phyloP scores from a whole-genome alignment of 805 yeast species.

The Debaryomyces tyrocola region DNA sequence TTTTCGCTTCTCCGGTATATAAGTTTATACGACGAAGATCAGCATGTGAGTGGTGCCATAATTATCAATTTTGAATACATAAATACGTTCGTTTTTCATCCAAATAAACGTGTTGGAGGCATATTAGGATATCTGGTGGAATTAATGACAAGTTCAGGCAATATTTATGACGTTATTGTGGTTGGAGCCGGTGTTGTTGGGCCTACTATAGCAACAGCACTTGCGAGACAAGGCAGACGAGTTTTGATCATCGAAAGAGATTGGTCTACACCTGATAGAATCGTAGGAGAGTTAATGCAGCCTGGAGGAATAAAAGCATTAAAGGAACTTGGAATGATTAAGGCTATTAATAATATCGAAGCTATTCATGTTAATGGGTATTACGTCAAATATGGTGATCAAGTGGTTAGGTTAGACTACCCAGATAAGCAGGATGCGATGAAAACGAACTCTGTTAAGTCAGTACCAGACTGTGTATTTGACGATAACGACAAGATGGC shows the following conservation, averaged over 20 bases:
- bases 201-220: conserved; percentile 84
- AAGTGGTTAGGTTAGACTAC: conserved; percentile 63
- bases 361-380: conserved; percentile 82
- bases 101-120: no score
- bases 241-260: conserved; percentile 84
- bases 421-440: conserved; percentile 56
- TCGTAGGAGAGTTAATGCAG: conserved; percentile 95
- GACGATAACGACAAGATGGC: conserved; percentile 57
- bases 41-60: not conserved
- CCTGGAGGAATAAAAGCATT: conserved; percentile 94
- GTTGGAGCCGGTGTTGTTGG: conserved; percentile 99
- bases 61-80: not conserved
- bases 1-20: not conserved
- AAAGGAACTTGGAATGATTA: conserved; percentile 76
- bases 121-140: not conserved
- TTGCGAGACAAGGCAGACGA: conserved; percentile 86
- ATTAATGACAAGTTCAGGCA: not conserved
- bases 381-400: conserved; percentile 65
- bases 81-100: no score
- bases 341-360: conserved; percentile 70
- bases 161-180: conserved; percentile 73
- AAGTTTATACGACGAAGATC: not conserved
- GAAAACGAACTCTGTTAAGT: conserved; percentile 42
- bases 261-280: conserved; percentile 90
- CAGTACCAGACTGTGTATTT: conserved; percentile 55